Evolutionary conservation across 495 filamentous ascomycete species (phyloP).

Genomic region (Penicillium atrosanguineum): DNA sequence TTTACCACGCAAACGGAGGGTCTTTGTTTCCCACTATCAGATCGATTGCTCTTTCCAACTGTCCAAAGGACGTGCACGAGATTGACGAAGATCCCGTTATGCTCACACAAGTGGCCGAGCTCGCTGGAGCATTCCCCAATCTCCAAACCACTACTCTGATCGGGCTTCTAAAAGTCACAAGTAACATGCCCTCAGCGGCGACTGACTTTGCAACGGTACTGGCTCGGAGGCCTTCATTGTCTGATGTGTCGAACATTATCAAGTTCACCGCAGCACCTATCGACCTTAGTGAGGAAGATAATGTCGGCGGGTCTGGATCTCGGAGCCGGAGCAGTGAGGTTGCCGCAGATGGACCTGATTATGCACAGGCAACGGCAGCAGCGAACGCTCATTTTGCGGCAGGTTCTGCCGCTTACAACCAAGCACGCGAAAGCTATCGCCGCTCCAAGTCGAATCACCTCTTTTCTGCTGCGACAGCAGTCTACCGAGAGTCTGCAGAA

Average conservation of each 20-base stretch:
- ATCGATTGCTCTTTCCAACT: constrained; percentile 42
- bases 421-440: constrained; percentile 59
- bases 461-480: constrained; percentile 64
- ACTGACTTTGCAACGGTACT: constrained; percentile 58
- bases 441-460: constrained; percentile 62
- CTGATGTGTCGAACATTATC: constrained; percentile 40
- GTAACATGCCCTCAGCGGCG: constrained; percentile 53
- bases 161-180: constrained; percentile 53
- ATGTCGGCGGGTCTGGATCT: constrained; percentile 1
- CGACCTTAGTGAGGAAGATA: constrained; percentile 28
- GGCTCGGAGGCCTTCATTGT: constrained; percentile 25
- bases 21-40: constrained; percentile 55
- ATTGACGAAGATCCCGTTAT: constrained; percentile 44
- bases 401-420: constrained; percentile 49
- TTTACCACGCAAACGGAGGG: constrained; percentile 62
- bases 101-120: constrained; percentile 49
- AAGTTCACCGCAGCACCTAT: constrained; percentile 37
- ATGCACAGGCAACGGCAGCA: constrained; percentile 24
- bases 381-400: constrained; percentile 39
- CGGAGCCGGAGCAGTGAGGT: background rate
- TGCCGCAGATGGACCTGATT: constrained; percentile 16
- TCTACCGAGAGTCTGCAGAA: constrained; percentile 60
- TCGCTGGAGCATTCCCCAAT: constrained; percentile 52
- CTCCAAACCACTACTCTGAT: constrained; percentile 42
- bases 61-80: constrained; percentile 26